Evolutionary conservation across 768 basidiomycete species (phyloP).

Genomic region (Boletus rubescentipes): DNA sequence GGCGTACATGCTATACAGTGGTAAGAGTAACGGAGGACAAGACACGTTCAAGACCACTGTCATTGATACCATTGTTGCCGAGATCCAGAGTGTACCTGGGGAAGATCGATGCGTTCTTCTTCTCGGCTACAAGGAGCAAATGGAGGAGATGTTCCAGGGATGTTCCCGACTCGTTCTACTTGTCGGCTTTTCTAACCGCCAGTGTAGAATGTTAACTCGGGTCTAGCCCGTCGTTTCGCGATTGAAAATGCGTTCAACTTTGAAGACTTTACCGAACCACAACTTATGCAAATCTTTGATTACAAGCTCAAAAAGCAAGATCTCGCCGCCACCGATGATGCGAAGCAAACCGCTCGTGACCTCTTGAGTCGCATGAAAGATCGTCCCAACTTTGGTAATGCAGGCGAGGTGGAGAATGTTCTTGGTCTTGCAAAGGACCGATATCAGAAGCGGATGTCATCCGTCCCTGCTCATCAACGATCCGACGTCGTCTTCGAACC

Average conservation of each 20-base stretch:
- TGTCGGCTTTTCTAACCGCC: background rate
- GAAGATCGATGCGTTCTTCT: slow-evolving; percentile 70
- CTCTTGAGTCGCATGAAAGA: slow-evolving; percentile 34
- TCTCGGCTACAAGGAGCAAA: slow-evolving; percentile 63
- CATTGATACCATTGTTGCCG: slow-evolving; percentile 73
- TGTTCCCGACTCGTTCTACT: slow-evolving; percentile 1
- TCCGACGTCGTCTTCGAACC: slow-evolving; percentile 37
- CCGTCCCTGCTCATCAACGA: slow-evolving; percentile 20
- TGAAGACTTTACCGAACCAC: slow-evolving; percentile 57
- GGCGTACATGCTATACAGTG: slow-evolving; percentile 52
- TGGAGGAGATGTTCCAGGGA: slow-evolving; percentile 76
- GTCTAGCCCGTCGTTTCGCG: slow-evolving; percentile 61
- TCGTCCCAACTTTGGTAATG: slow-evolving; percentile 66
- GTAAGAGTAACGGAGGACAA: slow-evolving; percentile 28
- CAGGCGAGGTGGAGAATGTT: slow-evolving; percentile 62
- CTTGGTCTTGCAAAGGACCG: slow-evolving; percentile 49
- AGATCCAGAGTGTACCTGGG: slow-evolving; percentile 66
- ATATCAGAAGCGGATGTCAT: slow-evolving; percentile 41
- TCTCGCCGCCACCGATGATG: slow-evolving; percentile 52
- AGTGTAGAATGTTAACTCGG: slow-evolving; percentile 66
- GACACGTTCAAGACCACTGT: slow-evolving; percentile 66
- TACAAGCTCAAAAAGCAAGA: slow-evolving; percentile 58
- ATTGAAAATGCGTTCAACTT: slow-evolving; percentile 72
- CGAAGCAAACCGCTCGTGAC: slow-evolving; percentile 57
- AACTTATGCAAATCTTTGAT: slow-evolving; percentile 53